These are phyloP conservation scores for Carex parvula DNA, from an alignment of 176 grass and related monocot species.

Conservation along the genomic window DNA sequence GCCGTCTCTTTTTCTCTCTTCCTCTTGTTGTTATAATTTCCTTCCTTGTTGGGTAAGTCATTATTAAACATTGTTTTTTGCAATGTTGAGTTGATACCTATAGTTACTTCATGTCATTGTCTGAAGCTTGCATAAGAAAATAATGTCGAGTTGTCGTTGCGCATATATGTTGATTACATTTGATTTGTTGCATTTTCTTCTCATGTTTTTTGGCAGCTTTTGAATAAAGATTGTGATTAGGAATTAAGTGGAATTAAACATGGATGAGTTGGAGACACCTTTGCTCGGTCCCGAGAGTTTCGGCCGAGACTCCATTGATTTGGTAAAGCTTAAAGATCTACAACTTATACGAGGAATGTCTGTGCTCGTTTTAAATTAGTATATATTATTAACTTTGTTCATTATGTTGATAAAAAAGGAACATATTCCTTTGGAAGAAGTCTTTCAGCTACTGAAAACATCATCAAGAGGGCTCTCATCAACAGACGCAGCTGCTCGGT, in stretches of 20 bases:
- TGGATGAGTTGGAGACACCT: conserved; percentile 49
- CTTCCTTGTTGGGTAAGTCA: conserved; percentile 2
- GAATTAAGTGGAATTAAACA: not conserved
- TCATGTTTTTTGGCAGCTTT: not conserved
- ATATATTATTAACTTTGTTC: not conserved
- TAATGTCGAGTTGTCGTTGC: not conserved
- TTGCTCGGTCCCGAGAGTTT: conserved; percentile 47
- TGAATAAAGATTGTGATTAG: not conserved
- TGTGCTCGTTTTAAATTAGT: not conserved
- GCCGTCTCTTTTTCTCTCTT: not conserved
- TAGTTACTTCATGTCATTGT: not conserved
- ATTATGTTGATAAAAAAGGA: conserved; percentile 30
- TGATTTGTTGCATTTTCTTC: not conserved
- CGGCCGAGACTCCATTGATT: conserved; percentile 28
- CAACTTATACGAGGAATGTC: not conserved
- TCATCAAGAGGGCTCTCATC: conserved; percentile 44
- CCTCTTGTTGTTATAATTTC: not conserved
- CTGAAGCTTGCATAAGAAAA: not conserved
- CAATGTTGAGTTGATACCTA: not conserved
- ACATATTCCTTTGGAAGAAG: conserved; percentile 49
- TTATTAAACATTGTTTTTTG: not conserved
- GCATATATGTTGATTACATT: not conserved
- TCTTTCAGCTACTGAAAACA: conserved; percentile 48
- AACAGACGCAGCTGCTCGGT: conserved; percentile 44
- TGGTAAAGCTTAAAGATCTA: conserved; percentile 18